Percentiles rank a stretch among this genome's conserved stretches.
Evolutionary conservation across 2,329 filamentous ascomycete species (phyloP).

Genomic region (Penicillium sp.): DNA sequence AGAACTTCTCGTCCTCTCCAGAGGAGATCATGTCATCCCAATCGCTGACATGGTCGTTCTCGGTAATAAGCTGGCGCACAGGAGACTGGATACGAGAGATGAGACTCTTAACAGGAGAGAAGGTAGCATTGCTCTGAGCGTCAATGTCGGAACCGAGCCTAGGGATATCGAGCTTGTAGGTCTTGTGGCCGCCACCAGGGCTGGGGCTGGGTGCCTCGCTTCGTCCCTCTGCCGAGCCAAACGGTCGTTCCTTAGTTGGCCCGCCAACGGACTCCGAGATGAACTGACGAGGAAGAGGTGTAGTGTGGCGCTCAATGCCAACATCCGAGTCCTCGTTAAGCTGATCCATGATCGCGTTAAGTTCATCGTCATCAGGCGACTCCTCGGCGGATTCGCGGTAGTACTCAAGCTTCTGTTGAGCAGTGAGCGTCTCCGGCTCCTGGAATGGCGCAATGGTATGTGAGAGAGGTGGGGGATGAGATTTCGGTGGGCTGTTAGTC

Average conservation of each 20-base stretch:
- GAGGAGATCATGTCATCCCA: constrained; percentile 88
- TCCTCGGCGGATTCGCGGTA: constrained; percentile 29
- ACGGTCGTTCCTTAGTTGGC: constrained; percentile 56
- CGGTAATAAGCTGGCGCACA: constrained; percentile 64
- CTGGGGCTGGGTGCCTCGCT: constrained; percentile 75
- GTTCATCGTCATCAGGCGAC: constrained; percentile 62
- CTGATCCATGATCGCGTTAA: constrained; percentile 89
- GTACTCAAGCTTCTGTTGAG: constrained; percentile 15
- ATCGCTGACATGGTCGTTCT: constrained; percentile 71
- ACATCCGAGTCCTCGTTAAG: constrained; percentile 73
- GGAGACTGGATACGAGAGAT: constrained; percentile 54
- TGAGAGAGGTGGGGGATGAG: constrained; percentile 6
- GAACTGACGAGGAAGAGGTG: constrained; percentile 30
- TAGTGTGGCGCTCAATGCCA: constrained; percentile 64
- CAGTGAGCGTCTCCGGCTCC: background rate
- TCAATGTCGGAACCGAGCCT: constrained; percentile 38
- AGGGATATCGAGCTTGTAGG: constrained; percentile 48
- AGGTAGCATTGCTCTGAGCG: constrained; percentile 45
- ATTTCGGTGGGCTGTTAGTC: constrained; percentile 28
- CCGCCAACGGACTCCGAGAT: constrained; percentile 43
- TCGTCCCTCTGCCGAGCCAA: constrained; percentile 54
- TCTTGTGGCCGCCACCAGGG: constrained; percentile 56
- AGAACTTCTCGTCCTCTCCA: constrained; percentile 79
- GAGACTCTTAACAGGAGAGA: constrained; percentile 66
- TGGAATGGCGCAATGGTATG: background rate